phyloP scores from a whole-genome alignment of 345 rosid species.

The Heritiera littoralis region DNA sequence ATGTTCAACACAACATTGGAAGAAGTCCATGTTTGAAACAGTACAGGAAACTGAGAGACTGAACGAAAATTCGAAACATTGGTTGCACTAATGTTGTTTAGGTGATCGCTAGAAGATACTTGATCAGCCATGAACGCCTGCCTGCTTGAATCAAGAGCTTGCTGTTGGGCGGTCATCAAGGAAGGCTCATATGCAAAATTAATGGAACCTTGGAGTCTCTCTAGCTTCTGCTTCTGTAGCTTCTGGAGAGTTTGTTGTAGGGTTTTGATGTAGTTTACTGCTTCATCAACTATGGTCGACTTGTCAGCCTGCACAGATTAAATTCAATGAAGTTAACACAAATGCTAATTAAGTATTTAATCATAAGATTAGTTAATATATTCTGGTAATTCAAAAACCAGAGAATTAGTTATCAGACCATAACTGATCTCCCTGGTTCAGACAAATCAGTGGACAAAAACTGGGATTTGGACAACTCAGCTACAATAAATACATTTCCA shows the following conservation, averaged over 20 bases:
- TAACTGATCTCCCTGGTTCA: neutral
- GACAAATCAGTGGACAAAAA: neutral
- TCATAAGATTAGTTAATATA: too few relatives aligned
- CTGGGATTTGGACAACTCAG: neutral
- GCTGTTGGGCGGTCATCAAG: conserved; percentile 30
- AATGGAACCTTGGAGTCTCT: conserved; percentile 41
- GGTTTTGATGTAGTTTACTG: conserved; percentile 45
- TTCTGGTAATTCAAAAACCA: neutral
- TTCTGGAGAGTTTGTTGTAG: conserved; percentile 44
- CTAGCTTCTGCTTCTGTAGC: conserved; percentile 45
- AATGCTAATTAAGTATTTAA: neutral
- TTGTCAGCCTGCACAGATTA: conserved; percentile 45
- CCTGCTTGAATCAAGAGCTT: conserved; percentile 10
- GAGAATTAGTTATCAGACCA: neutral
- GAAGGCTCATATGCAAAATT: conserved; percentile 33
- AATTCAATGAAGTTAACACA: neutral
- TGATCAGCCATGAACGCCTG: conserved; percentile 44
- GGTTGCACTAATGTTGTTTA: neutral
- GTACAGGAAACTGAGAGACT: conserved; percentile 30
- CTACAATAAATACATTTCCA: neutral
- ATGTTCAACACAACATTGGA: conserved; percentile 59
- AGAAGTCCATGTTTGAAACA: conserved; percentile 62
- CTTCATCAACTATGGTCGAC: conserved; percentile 58
- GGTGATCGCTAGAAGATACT: conserved; percentile 28
- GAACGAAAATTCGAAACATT: conserved; percentile 28